phyloP scores from a whole-genome alignment of 2,329 filamentous ascomycete species.

The Reticulascus tulasneorum region DNA sequence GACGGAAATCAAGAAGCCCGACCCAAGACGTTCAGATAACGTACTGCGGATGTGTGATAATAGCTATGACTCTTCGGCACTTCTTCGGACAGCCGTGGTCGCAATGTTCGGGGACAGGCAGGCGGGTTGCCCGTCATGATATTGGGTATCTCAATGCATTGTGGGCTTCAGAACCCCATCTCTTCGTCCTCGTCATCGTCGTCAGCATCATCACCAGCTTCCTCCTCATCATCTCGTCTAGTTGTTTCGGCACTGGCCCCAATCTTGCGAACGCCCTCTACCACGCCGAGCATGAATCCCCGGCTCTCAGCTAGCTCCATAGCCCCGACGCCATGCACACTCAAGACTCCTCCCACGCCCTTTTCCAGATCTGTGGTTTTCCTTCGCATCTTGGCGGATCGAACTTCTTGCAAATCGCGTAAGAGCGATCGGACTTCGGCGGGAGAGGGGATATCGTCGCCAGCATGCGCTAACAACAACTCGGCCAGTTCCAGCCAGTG shows the following conservation, averaged over 20 bases:
- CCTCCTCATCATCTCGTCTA: constrained; percentile 71
- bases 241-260: constrained; percentile 76
- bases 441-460: constrained; percentile 73
- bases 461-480: constrained; percentile 77
- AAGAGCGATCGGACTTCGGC: constrained; percentile 72
- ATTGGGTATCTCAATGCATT: too few species aligned
- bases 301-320: constrained; percentile 90
- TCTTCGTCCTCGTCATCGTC: constrained; percentile 59
- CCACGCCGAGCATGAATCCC: constrained; percentile 77
- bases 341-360: constrained; percentile 67
- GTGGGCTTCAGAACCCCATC: too few species aligned
- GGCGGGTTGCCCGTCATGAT: too few species aligned
- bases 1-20: too few species aligned
- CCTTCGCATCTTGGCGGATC: constrained; percentile 82
- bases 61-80: too few species aligned
- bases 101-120: too few species aligned
- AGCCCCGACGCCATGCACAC: constrained; percentile 71
- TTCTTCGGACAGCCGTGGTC: too few species aligned
- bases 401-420: constrained; percentile 78
- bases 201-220: constrained; percentile 56
- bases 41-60: too few species aligned
- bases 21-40: too few species aligned
- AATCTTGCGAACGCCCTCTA: constrained; percentile 83
- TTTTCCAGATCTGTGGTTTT: constrained; percentile 69
- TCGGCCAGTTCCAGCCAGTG: constrained; percentile 94